Evolutionary conservation across 1,284 basidiomycete genomes (phyloP), one percentile per base, ranked within the genome.

Genomic region (Neonothopanus nambi): DNA sequence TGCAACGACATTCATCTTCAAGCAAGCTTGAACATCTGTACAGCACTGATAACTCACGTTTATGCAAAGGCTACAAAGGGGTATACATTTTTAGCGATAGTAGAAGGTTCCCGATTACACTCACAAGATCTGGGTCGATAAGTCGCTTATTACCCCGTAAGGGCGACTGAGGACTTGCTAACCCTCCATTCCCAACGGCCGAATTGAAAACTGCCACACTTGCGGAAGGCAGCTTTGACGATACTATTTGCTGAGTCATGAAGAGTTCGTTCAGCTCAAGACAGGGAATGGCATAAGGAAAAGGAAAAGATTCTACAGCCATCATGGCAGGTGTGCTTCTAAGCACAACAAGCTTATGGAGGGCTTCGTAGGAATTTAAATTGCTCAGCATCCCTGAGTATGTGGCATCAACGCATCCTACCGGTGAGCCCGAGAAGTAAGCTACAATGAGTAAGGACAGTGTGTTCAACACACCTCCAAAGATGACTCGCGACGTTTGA

Each of bases 401-500:
- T 18, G 36, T 42, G 21, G 18, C 36, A 15, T 52, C 36, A 36
- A 30, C 18, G 40, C 47, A 44, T 41, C 44, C 36, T 51, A 65
- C 63, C 46, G 37, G 23, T n/a, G 23, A 39, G n/a, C 3, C 36
- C 12, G 13, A 23, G 9, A 5, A 15, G 2, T 52, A 7, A 40
- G 17, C 21, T 7, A 20, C 2, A 28, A 8, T 30, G 28, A 20
- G 28, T 45, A 26, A 41, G 49, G 21, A 35, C 39, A 28, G 13
- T 20, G 21, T 17, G 24, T 36, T 4, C 21, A 26, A 37, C 77
- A 62, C 61, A 85, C 88, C 84, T 48, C 81, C 82, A 64, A 90
- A 79, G 67, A 91, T 86, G 41, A 93, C 74, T 45, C 83, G 82
- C 44, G 85, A 72, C 30, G 87, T 91, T 65, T 92, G 89, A 8